Conservation (phyloP, 225 moss, liverwort and hornwort species). For the Neckera pumila region DNA sequence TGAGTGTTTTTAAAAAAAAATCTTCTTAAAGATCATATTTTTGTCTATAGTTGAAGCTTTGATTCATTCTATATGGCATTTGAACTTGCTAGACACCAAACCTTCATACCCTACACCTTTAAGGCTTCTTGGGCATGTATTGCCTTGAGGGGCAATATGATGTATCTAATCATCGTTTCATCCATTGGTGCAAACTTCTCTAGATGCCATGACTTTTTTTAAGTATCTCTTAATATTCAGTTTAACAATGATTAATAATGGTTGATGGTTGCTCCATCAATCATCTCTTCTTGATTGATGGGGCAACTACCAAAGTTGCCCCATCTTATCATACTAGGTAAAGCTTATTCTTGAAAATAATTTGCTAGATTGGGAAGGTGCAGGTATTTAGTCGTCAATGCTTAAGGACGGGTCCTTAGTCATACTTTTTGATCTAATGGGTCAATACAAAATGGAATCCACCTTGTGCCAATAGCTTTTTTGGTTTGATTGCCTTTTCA, state of each 20-base stretch:
- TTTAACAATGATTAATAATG: background rate
- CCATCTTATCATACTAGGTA: background rate
- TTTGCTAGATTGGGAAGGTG: accelerated
- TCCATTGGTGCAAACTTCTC: background rate
- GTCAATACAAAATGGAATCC: background rate
- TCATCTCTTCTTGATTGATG: background rate
- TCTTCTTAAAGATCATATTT: too few relatives aligned
- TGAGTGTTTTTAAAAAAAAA: too few relatives aligned
- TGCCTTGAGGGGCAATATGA: accelerated
- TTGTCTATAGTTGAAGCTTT: too few relatives aligned
- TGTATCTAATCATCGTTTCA: background rate
- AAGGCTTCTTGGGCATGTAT: too few relatives aligned
- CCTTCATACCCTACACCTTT: too few relatives aligned
- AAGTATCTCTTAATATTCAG: background rate
- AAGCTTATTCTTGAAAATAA: background rate
- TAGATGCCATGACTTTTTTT: background rate
- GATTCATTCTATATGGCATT: too few relatives aligned
- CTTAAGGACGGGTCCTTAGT: background rate
- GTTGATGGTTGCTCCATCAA: background rate
- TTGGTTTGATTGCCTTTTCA: background rate
- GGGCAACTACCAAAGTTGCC: background rate
- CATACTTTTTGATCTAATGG: background rate
- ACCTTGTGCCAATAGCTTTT: background rate
- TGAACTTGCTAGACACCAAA: too few relatives aligned
- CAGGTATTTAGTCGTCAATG: background rate